Evolutionary conservation across 1,284 basidiomycete species (phyloP), one percentile per base, ranked within the genome.

Genomic region (Trichosporon sp.): DNA sequence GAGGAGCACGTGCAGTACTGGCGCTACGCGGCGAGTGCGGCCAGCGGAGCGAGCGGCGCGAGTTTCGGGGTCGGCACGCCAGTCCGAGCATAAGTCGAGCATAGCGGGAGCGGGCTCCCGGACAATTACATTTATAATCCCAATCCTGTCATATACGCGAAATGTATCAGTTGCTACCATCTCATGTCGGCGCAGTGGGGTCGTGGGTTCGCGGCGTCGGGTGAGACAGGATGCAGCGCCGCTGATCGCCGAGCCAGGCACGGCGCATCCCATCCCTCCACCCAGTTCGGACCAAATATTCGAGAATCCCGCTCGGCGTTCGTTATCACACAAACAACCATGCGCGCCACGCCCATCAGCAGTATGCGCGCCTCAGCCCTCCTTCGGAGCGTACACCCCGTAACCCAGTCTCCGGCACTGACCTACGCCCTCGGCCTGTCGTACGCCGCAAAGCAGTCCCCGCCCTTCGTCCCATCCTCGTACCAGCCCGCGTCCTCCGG

Each of bases 371-470:
- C 26, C 26, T 26, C 26, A 26, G 26, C 26, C 26, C 31, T 12
- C 14, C 5, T 11, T 35, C 59, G 59, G 59, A 63, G 59, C 59
- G n/a, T 63, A 46, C 71, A 68, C 66, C 68, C 59, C 10, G 61
- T 72, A 40, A 16, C 61, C 4, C 67, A 70, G 11, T 67, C 72
- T n/a, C 71, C 74, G 10, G 38, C 73, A 35, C 76, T 80, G 14
- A 69, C 70, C 26, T 83, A 83, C 75, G 76, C 79, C 66, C 71
- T 85, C 19, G 84, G 84, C 26, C 74, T 85, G 35, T 79, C 78
- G 5, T 85, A 83, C 73, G 81, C 84, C 1, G 78, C 78, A 8
- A 85, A 85, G 73, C 74, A 79, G 48, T 82, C 81, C 3, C 83
- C 83, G 21, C 83, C 83, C 2, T 84, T 84, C 71, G 73, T 82